Percentiles rank a stretch among this genome's conserved stretches.
Evolutionary conservation across 495 filamentous ascomycete genomes (phyloP).

Genomic region (Neurospora sp.): DNA sequence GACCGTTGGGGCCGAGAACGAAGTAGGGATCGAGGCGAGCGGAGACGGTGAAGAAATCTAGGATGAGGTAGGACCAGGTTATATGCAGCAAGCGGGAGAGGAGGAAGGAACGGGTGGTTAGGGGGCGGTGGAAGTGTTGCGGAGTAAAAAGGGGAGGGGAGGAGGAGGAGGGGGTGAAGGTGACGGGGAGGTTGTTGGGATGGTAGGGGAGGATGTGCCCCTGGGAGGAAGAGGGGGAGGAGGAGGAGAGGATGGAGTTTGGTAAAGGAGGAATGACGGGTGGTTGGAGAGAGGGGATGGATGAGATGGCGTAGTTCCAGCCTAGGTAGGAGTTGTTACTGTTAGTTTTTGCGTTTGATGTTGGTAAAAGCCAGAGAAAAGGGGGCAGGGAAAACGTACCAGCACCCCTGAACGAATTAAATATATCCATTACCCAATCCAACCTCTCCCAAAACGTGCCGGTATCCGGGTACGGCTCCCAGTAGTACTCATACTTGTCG

Average conservation of each 20-base stretch:
- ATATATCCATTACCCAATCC: slow-evolving; percentile 60
- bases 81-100: slow-evolving; percentile 35
- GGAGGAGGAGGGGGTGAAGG: not conserved
- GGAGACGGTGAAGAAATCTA: slow-evolving; percentile 56
- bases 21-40: slow-evolving; percentile 74
- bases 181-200: not conserved
- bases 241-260: not conserved
- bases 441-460: slow-evolving; percentile 49
- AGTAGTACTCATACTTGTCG: slow-evolving; percentile 41
- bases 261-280: slow-evolving; percentile 17
- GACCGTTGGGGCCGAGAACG: slow-evolving; percentile 29
- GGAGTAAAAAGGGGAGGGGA: slow-evolving; percentile 2
- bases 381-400: slow-evolving; percentile 12
- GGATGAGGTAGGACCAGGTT: slow-evolving; percentile 44
- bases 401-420: slow-evolving; percentile 58
- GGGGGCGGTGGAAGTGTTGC: slow-evolving; percentile 24
- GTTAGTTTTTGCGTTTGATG: not conserved
- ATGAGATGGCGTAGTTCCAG: slow-evolving; percentile 64
- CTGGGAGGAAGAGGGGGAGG: slow-evolving; percentile 2
- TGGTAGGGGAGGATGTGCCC: not conserved
- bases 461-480: slow-evolving; percentile 60
- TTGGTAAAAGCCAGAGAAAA: not conserved
- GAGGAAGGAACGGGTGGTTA: slow-evolving; percentile 36
- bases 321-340: slow-evolving; percentile 24
- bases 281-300: slow-evolving; percentile 41